phyloP scores from a whole-genome alignment of 1,284 basidiomycete genomes.

The Naganishia albida region DNA sequence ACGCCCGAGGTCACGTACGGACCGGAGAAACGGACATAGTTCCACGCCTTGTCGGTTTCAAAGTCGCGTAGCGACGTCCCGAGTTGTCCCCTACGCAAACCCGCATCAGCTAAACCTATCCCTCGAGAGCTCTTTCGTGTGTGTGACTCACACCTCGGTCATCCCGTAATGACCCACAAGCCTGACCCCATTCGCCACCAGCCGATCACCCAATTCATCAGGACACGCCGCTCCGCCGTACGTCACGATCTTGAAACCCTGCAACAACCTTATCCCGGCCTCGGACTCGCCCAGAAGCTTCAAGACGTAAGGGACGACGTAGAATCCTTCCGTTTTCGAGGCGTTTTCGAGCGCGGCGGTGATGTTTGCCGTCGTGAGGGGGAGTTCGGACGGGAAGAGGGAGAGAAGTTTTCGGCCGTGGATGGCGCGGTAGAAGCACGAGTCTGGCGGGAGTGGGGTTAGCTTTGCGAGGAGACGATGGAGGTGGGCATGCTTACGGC shows the following conservation, averaged over 20 bases:
- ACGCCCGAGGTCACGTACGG: slow-evolving; percentile 42
- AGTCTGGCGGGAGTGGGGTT: slow-evolving; percentile 1
- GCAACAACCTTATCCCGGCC: slow-evolving; percentile 58
- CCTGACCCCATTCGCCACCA: slow-evolving; percentile 59
- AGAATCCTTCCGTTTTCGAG: slow-evolving; percentile 23
- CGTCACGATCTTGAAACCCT: slow-evolving; percentile 59
- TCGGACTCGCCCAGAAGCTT: slow-evolving; percentile 59
- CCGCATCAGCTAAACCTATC: neutral
- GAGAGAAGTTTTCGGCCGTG: slow-evolving; percentile 21
- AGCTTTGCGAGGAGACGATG: neutral
- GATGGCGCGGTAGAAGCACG: slow-evolving; percentile 32
- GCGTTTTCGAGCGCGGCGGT: slow-evolving; percentile 24
- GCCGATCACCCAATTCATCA: slow-evolving; percentile 58
- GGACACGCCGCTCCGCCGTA: slow-evolving; percentile 52
- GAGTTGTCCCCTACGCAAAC: slow-evolving; percentile 20
- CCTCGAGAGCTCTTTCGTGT: no score
- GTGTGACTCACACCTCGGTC: slow-evolving; percentile 50
- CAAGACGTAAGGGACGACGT: slow-evolving; percentile 31
- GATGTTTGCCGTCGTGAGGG: slow-evolving; percentile 30
- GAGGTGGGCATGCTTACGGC: slow-evolving; percentile 6
- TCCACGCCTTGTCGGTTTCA: slow-evolving; percentile 62
- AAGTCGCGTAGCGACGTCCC: slow-evolving; percentile 45
- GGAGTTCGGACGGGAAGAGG: slow-evolving; percentile 29
- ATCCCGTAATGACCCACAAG: slow-evolving; percentile 63
- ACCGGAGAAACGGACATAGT: slow-evolving; percentile 59